Base-by-base conservation (phyloP, 75 land plant species). In the Ceratopteris richardii region DNA sequence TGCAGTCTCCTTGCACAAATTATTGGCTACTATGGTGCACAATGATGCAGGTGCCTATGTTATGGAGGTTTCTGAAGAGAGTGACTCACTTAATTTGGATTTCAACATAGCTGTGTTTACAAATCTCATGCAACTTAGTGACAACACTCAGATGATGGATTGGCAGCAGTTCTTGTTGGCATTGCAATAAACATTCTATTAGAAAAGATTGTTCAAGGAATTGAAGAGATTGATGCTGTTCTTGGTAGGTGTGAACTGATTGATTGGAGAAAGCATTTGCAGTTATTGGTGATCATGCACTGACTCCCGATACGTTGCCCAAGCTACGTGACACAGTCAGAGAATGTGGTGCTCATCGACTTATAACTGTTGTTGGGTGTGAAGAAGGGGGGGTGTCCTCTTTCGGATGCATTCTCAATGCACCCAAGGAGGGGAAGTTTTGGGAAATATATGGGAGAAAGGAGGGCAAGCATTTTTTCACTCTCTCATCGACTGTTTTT, bases 241-340 rank as follows among this genome's bases (percentile, higher is more conserved):
- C 94, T 90, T 20, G 98, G 98, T 13, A 82, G 90, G 60, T 81
- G 78, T 66, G 98, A 93, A 66, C 67, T 93, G 44, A 84, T 93
- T 18, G 98, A 93, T 67, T 96, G 60, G 98, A 93, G 60, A 96
- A 93, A 58, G 87, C 98, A 19, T 93, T 80, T 74, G 95, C 86
- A n/a, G 98, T 93, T 13, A 76, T 93, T 61, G 98, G 88, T 25
- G 98, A 93, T 48, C 75, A 85, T 70, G 98, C 98, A 46, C 83
- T 72, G 36, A 82, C 98, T 36, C 90, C 98, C 39, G 87, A 83
- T 67, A 84, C 82, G 36, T 66, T 93, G 22, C 78, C 87, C n/a
- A 72, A 90, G 46, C 66, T 93, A 18, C 82, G 88, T 59, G 96
- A 93, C 62, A 78, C 90, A 36, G 83, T 84, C 7, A 75, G 98